Evolutionary conservation across 257 asterid species (phyloP).

Genomic region (Euphrasia confusa): DNA sequence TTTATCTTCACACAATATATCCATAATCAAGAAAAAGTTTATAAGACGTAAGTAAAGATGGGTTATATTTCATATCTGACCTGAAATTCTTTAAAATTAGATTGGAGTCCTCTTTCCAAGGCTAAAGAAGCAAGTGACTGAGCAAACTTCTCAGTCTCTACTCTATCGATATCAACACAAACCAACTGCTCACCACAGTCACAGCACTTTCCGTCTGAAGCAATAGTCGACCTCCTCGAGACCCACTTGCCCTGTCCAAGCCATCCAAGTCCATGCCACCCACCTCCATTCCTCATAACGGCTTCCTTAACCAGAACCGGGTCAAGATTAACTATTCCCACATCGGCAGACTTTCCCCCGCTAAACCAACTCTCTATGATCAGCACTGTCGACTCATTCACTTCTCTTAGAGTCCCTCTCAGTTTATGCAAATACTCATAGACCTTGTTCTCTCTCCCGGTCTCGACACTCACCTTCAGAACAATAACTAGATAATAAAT

Average conservation of each 20-base stretch:
- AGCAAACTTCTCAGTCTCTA: constrained; percentile 69
- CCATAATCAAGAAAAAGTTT: no score
- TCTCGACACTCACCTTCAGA: constrained; percentile 66
- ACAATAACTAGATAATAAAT: constrained; percentile 11
- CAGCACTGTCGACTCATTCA: constrained; percentile 51
- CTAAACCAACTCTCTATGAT: constrained; percentile 65
- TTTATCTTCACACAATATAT: constrained; percentile 8
- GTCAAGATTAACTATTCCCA: constrained; percentile 38
- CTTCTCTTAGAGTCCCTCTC: constrained; percentile 47
- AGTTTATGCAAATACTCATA: constrained; percentile 83
- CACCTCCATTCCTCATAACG: constrained; percentile 64
- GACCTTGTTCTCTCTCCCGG: constrained; percentile 54
- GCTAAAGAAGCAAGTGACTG: constrained; percentile 80
- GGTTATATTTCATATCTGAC: constrained; percentile 30
- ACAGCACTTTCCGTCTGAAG: constrained; percentile 54
- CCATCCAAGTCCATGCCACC: constrained; percentile 98
- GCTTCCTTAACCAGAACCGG: constrained; percentile 54
- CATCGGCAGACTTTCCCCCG: constrained; percentile 45
- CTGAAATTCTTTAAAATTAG: constrained; percentile 80
- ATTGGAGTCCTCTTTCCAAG: constrained; percentile 65
- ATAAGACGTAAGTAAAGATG: no score
- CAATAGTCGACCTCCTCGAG: constrained; percentile 39
- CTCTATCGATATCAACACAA: constrained; percentile 66
- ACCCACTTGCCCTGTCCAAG: constrained; percentile 78
- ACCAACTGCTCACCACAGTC: constrained; percentile 56